Conservation (phyloP, 306 rosid species). For the Oemleria cerasiformis region DNA sequence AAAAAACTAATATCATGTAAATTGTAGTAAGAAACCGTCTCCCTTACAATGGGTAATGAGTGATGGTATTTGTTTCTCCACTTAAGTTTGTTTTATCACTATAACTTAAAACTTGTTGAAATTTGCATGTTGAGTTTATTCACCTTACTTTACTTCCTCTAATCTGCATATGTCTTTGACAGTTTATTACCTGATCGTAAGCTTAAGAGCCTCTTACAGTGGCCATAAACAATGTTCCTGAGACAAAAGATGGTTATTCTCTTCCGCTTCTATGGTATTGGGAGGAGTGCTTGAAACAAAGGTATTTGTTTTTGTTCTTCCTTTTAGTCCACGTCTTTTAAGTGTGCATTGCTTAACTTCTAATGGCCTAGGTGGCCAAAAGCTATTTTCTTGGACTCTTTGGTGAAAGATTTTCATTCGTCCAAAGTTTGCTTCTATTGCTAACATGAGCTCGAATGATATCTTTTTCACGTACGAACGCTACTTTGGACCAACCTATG, state of each 20-base stretch:
- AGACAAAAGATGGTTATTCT: slow-evolving; percentile 86
- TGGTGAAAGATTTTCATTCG: neutral
- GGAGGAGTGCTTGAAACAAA: slow-evolving; percentile 96
- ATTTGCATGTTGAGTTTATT: no score
- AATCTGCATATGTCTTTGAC: slow-evolving; percentile 15
- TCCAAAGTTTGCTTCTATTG: slow-evolving; percentile 11
- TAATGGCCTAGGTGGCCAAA: neutral
- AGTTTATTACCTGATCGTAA: slow-evolving; percentile 91
- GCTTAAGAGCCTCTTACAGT: slow-evolving; percentile 73
- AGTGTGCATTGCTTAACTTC: neutral
- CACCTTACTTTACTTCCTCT: neutral
- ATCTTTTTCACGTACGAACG: slow-evolving; percentile 68
- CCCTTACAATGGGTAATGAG: neutral
- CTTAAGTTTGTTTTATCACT: neutral
- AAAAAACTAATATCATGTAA: neutral
- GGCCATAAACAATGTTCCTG: slow-evolving; percentile 67
- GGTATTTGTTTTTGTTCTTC: slow-evolving; percentile 40
- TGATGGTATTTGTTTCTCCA: neutral
- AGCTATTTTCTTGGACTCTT: neutral
- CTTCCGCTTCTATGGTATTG: slow-evolving; percentile 90
- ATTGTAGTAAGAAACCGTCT: neutral
- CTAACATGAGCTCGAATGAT: neutral
- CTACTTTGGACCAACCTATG: no score
- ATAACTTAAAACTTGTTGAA: neutral
- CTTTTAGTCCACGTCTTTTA: neutral